Percentiles rank a stretch among this genome's conserved stretches.
phyloP scores from a whole-genome alignment of 2,329 filamentous ascomycete species.

The Fusarium sp. region DNA sequence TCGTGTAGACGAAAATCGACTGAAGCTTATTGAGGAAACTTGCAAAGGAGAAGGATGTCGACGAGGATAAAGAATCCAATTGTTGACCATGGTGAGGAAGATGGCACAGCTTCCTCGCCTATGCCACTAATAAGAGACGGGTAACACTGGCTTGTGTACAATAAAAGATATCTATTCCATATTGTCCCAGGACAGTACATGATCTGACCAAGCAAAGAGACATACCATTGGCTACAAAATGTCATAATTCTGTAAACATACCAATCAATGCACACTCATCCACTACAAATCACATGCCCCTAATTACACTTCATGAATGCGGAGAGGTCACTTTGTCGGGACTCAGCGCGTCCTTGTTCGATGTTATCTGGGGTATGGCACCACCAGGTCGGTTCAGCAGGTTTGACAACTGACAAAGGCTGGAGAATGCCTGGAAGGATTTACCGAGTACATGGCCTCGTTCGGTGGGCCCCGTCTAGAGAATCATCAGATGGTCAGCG shows the following conservation, averaged over 20 bases:
- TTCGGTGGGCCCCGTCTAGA: constrained; percentile 37
- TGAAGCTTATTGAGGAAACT: not conserved
- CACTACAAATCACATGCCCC: constrained; percentile 17
- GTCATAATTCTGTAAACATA: not conserved
- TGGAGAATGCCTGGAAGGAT: not conserved
- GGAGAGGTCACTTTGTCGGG: constrained; percentile 17
- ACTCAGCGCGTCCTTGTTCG: constrained; percentile 37
- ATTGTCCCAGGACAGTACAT: not conserved
- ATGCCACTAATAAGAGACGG: not conserved
- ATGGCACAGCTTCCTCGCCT: not conserved
- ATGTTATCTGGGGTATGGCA: constrained; percentile 42
- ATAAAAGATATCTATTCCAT: not conserved
- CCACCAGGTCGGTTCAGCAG: constrained; percentile 30
- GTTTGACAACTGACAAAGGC: constrained; percentile 20
- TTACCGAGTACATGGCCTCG: not conserved
- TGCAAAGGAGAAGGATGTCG: not conserved
- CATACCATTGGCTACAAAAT: not conserved
- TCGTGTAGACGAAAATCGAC: not conserved
- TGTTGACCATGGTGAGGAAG: not conserved
- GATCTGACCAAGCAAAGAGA: not conserved
- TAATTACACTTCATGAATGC: not conserved
- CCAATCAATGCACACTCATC: too few species aligned
- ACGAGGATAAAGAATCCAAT: not conserved
- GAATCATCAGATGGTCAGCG: constrained; percentile 40
- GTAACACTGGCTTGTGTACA: not conserved